phyloP scores from a whole-genome alignment of 257 asterid genomes.

The Nicotiana undulata region DNA sequence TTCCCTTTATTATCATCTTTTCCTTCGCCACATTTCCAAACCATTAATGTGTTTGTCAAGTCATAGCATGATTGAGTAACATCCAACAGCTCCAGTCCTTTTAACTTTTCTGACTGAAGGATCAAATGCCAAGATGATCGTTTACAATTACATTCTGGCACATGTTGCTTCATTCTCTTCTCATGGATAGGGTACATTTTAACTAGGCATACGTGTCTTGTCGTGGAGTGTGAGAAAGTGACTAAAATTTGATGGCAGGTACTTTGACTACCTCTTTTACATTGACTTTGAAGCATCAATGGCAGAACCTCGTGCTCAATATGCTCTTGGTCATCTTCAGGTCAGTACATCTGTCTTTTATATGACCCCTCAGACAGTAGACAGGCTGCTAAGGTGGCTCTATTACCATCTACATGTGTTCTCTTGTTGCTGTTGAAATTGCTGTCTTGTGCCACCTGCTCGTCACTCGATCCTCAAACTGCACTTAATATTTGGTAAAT shows the following conservation, averaged over 20 bases:
- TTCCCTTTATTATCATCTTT: not conserved
- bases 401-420: not conserved
- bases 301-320: constrained; percentile 89
- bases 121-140: not conserved
- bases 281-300: constrained; percentile 92
- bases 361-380: not conserved
- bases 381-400: not conserved
- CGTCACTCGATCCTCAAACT: not conserved
- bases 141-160: not conserved
- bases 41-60: not conserved
- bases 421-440: not conserved
- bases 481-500: not conserved
- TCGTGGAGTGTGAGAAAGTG: constrained; percentile 8
- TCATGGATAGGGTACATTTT: not conserved
- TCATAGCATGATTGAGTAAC: not conserved
- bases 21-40: not conserved
- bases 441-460: not conserved
- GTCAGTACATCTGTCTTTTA: constrained; percentile 19
- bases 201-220: not conserved
- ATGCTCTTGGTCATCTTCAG: constrained; percentile 65
- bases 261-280: constrained; percentile 89
- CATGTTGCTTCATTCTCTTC: not conserved
- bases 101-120: not conserved
- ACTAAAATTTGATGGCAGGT: constrained; percentile 43
- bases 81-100: not conserved